phyloP scores from a whole-genome alignment of 805 yeast species.

The Candida silvatica region DNA sequence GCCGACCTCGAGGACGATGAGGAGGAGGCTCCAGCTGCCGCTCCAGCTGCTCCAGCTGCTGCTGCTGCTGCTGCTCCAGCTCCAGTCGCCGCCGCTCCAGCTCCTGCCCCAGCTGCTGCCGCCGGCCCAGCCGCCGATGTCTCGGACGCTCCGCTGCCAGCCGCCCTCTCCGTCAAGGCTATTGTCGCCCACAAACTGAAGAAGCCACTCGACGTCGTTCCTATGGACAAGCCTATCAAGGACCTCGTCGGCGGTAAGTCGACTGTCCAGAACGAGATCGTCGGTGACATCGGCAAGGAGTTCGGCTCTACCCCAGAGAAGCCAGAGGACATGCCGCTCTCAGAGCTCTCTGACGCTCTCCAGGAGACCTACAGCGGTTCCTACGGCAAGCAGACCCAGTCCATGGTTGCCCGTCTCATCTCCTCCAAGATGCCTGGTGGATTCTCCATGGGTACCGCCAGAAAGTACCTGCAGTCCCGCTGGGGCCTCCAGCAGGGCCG shows the following conservation, averaged over 20 bases:
- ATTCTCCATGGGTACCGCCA: constrained; percentile 81
- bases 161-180: constrained; percentile 73
- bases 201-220: constrained; percentile 78
- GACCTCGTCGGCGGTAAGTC: constrained; percentile 98
- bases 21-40: constrained; percentile 20
- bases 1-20: constrained; percentile 32
- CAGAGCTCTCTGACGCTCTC: constrained; percentile 91
- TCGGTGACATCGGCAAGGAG: constrained; percentile 98
- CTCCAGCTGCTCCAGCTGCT: constrained; percentile 30
- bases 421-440: constrained; percentile 99
- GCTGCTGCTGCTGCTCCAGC: constrained; percentile 51
- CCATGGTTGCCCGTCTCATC: constrained; percentile 83
- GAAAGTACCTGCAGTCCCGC: constrained; percentile 84
- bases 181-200: constrained; percentile 94
- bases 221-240: constrained; percentile 88
- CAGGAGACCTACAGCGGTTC: constrained; percentile 85
- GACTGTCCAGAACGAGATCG: constrained; percentile 95
- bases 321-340: constrained; percentile 96
- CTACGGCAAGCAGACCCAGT: constrained; percentile 88
- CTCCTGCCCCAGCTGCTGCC: constrained; percentile 59
- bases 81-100: constrained; percentile 50
- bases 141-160: constrained; percentile 86
- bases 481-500: constrained; percentile 93
- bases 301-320: constrained; percentile 97
- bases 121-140: constrained; percentile 77